Percentiles rank a stretch among this genome's conserved stretches.
Evolutionary conservation across 768 basidiomycete genomes (phyloP).

Genomic region (Coprinopsis strossmayeri): DNA sequence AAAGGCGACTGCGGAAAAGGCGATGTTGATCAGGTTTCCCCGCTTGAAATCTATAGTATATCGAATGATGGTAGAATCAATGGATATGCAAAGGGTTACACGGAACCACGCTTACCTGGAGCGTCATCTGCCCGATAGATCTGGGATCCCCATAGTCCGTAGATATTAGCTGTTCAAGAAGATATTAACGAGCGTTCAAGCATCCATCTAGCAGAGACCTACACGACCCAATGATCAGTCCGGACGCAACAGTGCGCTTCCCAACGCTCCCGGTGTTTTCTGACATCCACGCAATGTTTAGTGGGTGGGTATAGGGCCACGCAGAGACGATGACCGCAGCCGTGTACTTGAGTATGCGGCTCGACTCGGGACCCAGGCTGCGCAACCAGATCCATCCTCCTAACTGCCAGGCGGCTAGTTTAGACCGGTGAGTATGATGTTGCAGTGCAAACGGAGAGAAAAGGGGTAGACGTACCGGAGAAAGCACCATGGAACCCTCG

Average conservation of each 20-base stretch:
- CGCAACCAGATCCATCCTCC: slow-evolving; percentile 31
- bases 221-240: slow-evolving; percentile 22
- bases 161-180: slow-evolving; percentile 21
- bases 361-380: slow-evolving; percentile 20
- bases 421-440: too few species aligned
- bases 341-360: slow-evolving; percentile 26
- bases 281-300: slow-evolving; percentile 35
- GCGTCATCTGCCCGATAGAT: slow-evolving; percentile 33
- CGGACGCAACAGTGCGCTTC: slow-evolving; percentile 29
- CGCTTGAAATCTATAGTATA: slow-evolving; percentile 24
- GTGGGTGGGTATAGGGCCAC: slow-evolving; percentile 32
- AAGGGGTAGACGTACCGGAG: neutral
- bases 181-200: neutral
- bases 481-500: slow-evolving; percentile 16
- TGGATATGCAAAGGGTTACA: neutral
- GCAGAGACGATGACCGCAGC: slow-evolving; percentile 28
- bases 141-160: slow-evolving; percentile 26
- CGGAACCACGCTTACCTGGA: slow-evolving; percentile 18
- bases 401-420: slow-evolving; percentile 33
- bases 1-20: slow-evolving; percentile 24
- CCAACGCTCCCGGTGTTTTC: slow-evolving; percentile 32
- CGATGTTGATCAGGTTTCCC: slow-evolving; percentile 30
- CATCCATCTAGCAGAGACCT: slow-evolving; percentile 12
- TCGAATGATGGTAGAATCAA: neutral
- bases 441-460: neutral